Percentiles rank a stretch among this genome's conserved stretches.
Conservation (phyloP, 2,329 filamentous ascomycete species). For the Laburnicola sp. region DNA sequence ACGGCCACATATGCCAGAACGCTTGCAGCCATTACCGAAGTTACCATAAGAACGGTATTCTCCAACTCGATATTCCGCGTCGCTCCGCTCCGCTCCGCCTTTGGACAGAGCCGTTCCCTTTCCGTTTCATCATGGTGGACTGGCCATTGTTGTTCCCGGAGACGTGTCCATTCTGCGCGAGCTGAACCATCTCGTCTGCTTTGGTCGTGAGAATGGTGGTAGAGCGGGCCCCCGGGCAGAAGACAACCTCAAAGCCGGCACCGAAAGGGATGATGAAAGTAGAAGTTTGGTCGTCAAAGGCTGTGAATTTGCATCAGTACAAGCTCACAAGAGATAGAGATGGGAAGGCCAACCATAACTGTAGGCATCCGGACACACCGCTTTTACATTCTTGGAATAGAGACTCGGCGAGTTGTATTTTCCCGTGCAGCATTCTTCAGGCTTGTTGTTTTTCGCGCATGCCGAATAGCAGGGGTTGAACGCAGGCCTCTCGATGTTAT, state of each 20-base stretch:
- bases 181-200: constrained; percentile 37
- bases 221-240: constrained; percentile 67
- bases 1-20: constrained; percentile 13
- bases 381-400: constrained; percentile 72
- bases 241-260: constrained; percentile 76
- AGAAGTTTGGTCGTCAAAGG: constrained; percentile 61
- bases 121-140: constrained; percentile 22
- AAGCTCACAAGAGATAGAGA: not conserved
- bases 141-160: constrained; percentile 24
- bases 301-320: constrained; percentile 27
- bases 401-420: constrained; percentile 65
- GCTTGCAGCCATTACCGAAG: constrained; percentile 10
- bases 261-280: constrained; percentile 64
- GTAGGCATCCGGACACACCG: constrained; percentile 81
- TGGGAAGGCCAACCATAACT: constrained; percentile 64
- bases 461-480: constrained; percentile 80
- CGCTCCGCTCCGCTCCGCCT: constrained; percentile 17
- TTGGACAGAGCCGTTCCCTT: constrained; percentile 21
- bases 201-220: constrained; percentile 53
- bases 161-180: constrained; percentile 37
- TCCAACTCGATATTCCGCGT: constrained; percentile 17
- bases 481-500: constrained; percentile 67
- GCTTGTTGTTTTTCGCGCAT: constrained; percentile 68
- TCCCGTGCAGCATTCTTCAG: constrained; percentile 76
- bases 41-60: constrained; percentile 15